Evolutionary conservation across 108 stramenopile genomes (phyloP).

Genomic region (Cyclotella sp.): DNA sequence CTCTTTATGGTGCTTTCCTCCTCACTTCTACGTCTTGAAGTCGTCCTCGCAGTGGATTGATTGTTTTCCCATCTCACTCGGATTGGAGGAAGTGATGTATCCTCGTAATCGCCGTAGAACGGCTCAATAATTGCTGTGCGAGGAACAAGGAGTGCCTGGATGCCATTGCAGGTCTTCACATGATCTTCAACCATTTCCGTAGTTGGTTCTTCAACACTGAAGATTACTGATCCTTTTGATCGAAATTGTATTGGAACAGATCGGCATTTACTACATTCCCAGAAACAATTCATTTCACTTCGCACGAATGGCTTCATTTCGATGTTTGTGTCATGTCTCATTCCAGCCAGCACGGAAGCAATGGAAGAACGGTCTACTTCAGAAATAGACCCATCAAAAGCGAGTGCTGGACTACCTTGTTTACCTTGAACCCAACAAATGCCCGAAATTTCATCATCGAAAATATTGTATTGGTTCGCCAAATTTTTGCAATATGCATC

Average conservation of each 20-base stretch:
- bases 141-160: conserved; percentile 44
- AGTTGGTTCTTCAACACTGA: conserved; percentile 40
- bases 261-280: conserved; percentile 55
- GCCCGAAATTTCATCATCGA: conserved; percentile 39
- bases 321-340: conserved; percentile 43
- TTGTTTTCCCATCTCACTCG: conserved; percentile 45
- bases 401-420: neutral
- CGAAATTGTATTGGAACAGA: conserved; percentile 45
- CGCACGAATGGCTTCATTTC: conserved; percentile 39
- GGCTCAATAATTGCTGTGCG: conserved; percentile 48
- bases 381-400: neutral
- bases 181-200: conserved; percentile 36
- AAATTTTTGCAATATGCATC: conserved; percentile 57
- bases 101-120: conserved; percentile 45
- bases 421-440: conserved; percentile 42
- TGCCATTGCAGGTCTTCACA: conserved; percentile 45
- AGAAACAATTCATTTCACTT: conserved; percentile 48
- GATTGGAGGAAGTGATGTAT: conserved; percentile 27
- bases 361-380: conserved; percentile 32
- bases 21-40: conserved; percentile 18
- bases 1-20: conserved; percentile 19
- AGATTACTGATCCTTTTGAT: conserved; percentile 54
- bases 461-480: conserved; percentile 40
- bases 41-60: conserved; percentile 1
- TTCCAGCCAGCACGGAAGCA: conserved; percentile 43